phyloP scores from a whole-genome alignment of 1,139 yeast genomes.

The Suhomyces yuchorum region DNA sequence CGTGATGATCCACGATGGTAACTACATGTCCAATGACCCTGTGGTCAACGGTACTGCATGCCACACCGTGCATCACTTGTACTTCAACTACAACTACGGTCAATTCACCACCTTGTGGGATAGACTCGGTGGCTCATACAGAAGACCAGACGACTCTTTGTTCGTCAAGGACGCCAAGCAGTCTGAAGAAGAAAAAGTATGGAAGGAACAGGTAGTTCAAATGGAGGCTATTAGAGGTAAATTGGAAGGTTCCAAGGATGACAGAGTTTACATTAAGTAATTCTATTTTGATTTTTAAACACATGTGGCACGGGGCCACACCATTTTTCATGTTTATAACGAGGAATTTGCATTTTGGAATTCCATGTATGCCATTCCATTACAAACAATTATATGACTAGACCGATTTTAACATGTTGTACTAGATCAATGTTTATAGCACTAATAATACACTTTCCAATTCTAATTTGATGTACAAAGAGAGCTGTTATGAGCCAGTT shows the following conservation, averaged over 20 bases:
- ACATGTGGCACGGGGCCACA: neutral
- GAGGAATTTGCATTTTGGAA: neutral
- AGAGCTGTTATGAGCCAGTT: too few relatives aligned
- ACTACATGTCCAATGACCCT: conserved; percentile 90
- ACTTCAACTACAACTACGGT: conserved; percentile 96
- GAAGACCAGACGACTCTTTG: conserved; percentile 85
- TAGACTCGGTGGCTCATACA: conserved; percentile 88
- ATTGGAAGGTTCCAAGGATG: conserved; percentile 75
- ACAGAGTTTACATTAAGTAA: conserved; percentile 40
- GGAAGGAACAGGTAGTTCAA: conserved; percentile 72
- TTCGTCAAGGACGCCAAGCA: conserved; percentile 63
- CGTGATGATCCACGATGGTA: conserved; percentile 97
- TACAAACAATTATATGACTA: neutral
- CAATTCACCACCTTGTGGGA: conserved; percentile 99
- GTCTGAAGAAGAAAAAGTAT: conserved; percentile 52
- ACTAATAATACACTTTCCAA: neutral
- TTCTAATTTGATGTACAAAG: neutral
- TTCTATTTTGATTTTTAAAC: neutral
- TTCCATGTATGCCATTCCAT: neutral
- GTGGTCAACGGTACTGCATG: conserved; percentile 97
- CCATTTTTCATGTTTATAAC: neutral
- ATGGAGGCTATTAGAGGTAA: conserved; percentile 79
- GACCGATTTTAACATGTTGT: neutral
- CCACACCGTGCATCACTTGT: conserved; percentile 94
- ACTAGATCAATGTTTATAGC: neutral